Base-by-base conservation (phyloP, 345 rosid genomes). In the Hirschfeldia incana region DNA sequence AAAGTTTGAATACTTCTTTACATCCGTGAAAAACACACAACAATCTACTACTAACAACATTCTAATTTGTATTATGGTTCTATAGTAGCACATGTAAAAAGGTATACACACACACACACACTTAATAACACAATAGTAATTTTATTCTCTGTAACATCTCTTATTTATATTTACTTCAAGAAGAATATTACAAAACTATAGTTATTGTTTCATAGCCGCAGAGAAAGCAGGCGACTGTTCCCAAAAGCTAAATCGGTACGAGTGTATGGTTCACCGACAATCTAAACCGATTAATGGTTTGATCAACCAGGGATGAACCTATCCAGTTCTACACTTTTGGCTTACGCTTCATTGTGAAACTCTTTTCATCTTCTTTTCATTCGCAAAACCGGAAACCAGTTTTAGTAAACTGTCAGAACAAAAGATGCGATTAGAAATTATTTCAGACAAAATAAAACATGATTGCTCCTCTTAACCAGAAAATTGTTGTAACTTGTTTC, bases 321-420 rank as follows among this genome's bases (percentile, higher is more conserved):
- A 6, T 37, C 30, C 28, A 79, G 21, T 30, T 62, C 37, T 15
- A 29, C 6, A 1, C 1, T 46, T 46, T 67, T 44, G 29, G 7
- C 75, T 63, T 60, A 70, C 3, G 6, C 17, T 76, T 85, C 75
- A 86, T 69, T 88, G 74, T 11, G 79, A 77, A 69, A 74, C 76
- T 65, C 72, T 80, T 75, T 60, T 76, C 15, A 70, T 71, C 62
- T 75, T 84, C 71, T 46, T 72, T 15, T 65, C 79, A 67, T 73
- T 75, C 66, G 81, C 88, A 33, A 81, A 80, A 81, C 89, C 89
- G 15, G 89, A 80, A 58, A 85, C 84, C 75, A 78, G 85, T 78
- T 84, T 85, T 62, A 85, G 80, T 71, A 78, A 76, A 78, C 97
- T 88, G 89, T 83, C 42, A 10, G 21, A 21, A 21, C 21, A 21